Conservation (phyloP, 1,139 yeast genomes). For the Hansenula sp. region DNA sequence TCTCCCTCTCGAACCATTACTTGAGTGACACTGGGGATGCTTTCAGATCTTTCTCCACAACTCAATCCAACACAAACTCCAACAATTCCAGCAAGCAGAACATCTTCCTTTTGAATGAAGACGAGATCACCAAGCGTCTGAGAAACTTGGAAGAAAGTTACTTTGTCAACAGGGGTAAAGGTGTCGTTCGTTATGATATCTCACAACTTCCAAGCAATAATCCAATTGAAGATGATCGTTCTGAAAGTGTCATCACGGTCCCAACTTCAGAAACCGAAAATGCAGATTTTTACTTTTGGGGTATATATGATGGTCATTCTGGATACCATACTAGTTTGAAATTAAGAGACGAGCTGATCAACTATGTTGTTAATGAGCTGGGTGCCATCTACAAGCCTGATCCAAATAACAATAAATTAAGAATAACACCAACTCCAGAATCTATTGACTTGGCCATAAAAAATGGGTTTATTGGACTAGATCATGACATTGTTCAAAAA, state of each 20-base stretch:
- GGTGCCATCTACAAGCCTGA: slow-evolving; percentile 62
- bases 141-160: slow-evolving; percentile 80
- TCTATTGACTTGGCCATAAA: slow-evolving; percentile 77
- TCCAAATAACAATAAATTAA: slow-evolving; percentile 29
- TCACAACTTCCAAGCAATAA: slow-evolving; percentile 88
- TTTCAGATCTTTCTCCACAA: slow-evolving; percentile 23
- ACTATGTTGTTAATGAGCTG: slow-evolving; percentile 72
- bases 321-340: slow-evolving; percentile 93
- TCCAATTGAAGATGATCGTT: slow-evolving; percentile 93
- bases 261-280: slow-evolving; percentile 56
- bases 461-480: slow-evolving; percentile 77
- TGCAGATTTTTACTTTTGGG: slow-evolving; percentile 93
- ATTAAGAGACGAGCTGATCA: slow-evolving; percentile 73
- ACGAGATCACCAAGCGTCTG: slow-evolving; percentile 67
- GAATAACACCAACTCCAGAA: slow-evolving; percentile 38
- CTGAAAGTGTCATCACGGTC: slow-evolving; percentile 82
- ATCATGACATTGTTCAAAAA: slow-evolving; percentile 79
- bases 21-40: slow-evolving; percentile 20
- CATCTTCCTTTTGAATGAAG: slow-evolving; percentile 52
- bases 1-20: slow-evolving; percentile 27
- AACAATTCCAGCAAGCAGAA: slow-evolving; percentile 20
- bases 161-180: slow-evolving; percentile 76
- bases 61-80: slow-evolving; percentile 6
- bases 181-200: slow-evolving; percentile 88
- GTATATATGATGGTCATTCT: slow-evolving; percentile 95